Percentiles rank a stretch among this genome's conserved stretches.
Evolutionary conservation across 139 green algal species (phyloP).

Genomic region (Chlamydomonas eustigma): DNA sequence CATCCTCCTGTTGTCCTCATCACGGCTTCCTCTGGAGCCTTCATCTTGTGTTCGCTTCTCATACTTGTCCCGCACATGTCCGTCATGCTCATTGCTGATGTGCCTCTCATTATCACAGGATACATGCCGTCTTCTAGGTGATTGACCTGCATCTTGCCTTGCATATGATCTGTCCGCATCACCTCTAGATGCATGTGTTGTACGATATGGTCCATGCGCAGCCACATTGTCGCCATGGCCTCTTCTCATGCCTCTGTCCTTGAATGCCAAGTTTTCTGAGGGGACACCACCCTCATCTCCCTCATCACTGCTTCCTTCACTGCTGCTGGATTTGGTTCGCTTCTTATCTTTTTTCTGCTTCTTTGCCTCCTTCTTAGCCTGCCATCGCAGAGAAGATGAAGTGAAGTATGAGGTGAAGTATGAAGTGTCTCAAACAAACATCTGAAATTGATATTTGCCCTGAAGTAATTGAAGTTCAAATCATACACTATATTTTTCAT

Average conservation of each 20-base stretch:
- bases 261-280: no score
- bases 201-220: background rate
- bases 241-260: background rate
- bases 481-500: background rate
- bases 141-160: background rate
- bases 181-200: background rate
- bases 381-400: background rate
- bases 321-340: background rate
- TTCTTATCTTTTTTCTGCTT: slow-evolving; percentile 14
- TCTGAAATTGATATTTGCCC: background rate
- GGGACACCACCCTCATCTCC: no score
- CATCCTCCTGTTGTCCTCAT: background rate
- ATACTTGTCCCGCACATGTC: no score
- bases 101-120: no score
- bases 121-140: no score
- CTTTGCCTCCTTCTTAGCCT: slow-evolving; percentile 20
- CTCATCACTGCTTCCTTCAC: background rate
- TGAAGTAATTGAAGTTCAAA: background rate
- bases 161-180: background rate
- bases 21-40: no score
- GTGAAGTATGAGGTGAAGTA: background rate
- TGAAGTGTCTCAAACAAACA: background rate
- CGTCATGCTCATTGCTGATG: no score
- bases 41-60: no score
- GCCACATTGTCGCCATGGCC: background rate